A percentile compares a stretch with the other conserved stretches of the same genome.
phyloP scores from a whole-genome alignment of 2,329 filamentous ascomycete genomes.

The Aspergillus ochraceus region DNA sequence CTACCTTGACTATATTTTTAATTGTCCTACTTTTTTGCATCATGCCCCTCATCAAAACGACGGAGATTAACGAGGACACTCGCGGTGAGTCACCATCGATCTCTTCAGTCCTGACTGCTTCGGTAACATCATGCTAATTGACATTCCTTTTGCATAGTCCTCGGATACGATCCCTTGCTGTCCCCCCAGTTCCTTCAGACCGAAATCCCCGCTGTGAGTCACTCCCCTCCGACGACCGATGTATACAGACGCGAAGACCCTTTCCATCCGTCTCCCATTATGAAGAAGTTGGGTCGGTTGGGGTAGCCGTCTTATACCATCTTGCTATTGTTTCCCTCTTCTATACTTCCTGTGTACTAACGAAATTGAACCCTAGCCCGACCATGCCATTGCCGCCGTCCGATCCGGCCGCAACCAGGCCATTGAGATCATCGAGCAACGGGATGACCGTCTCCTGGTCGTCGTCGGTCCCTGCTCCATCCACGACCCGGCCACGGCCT shows the following conservation, averaged over 20 bases:
- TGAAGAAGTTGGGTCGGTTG: neutral
- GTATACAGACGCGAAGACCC: neutral
- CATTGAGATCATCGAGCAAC: conserved; percentile 71
- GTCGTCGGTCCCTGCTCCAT: conserved; percentile 96
- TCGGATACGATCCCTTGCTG: conserved; percentile 92
- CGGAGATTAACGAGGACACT: conserved; percentile 47
- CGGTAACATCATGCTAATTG: neutral
- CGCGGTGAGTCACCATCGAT: conserved; percentile 35
- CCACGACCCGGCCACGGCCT: conserved; percentile 83
- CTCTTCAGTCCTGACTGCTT: neutral
- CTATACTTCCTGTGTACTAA: conserved; percentile 11
- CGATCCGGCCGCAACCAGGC: conserved; percentile 53
- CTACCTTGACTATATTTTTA: neutral
- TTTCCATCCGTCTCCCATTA: neutral
- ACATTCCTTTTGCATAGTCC: conserved; percentile 58
- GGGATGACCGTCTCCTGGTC: conserved; percentile 85
- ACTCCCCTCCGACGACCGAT: conserved; percentile 40
- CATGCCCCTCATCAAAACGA: conserved; percentile 45
- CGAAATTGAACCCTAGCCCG: conserved; percentile 31
- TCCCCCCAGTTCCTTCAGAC: conserved; percentile 81
- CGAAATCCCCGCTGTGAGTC: conserved; percentile 69
- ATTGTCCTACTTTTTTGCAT: conserved; percentile 4
- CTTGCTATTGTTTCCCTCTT: neutral
- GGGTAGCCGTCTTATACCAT: neutral
- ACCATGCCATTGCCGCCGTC: conserved; percentile 42